phyloP scores from a whole-genome alignment of 768 basidiomycete species.

The Kwoniella dendrophila region DNA sequence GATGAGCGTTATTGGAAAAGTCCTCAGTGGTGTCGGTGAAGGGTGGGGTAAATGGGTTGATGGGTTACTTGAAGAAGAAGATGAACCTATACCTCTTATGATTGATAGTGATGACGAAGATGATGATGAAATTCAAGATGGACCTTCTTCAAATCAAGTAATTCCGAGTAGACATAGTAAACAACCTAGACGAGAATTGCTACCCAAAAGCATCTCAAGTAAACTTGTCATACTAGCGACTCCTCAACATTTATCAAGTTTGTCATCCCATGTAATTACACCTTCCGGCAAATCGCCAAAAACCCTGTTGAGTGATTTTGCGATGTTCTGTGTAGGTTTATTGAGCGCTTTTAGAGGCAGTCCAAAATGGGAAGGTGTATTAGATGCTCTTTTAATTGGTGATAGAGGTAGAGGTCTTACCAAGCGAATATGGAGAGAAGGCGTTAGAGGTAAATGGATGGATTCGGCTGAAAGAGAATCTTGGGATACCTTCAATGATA shows the following conservation, averaged over 20 bases:
- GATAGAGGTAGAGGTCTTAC: conserved; percentile 40
- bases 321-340: conserved; percentile 65
- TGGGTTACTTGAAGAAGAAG: conserved; percentile 32
- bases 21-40: conserved; percentile 33
- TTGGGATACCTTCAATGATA: conserved; percentile 42
- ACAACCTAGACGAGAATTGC: conserved; percentile 47
- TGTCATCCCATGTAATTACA: conserved; percentile 57
- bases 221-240: conserved; percentile 67
- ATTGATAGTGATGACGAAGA: conserved; percentile 39
- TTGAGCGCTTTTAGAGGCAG: conserved; percentile 64
- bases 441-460: conserved; percentile 51
- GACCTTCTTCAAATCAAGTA: conserved; percentile 52
- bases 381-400: conserved; percentile 59
- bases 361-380: conserved; percentile 62
- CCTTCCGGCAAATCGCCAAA: conserved; percentile 41
- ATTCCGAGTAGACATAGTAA: conserved; percentile 60
- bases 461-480: conserved; percentile 10
- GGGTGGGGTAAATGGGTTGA: conserved; percentile 54
- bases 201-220: conserved; percentile 60
- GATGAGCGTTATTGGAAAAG: conserved; percentile 35
- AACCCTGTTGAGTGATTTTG: conserved; percentile 61
- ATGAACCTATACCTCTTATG: conserved; percentile 13
- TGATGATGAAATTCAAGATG: conserved; percentile 32
- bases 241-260: conserved; percentile 51
- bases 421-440: conserved; percentile 67